These are phyloP conservation scores for Debaryomyces prosopidis DNA, from an alignment of 805 yeast genomes.

Conservation along the genomic window DNA sequence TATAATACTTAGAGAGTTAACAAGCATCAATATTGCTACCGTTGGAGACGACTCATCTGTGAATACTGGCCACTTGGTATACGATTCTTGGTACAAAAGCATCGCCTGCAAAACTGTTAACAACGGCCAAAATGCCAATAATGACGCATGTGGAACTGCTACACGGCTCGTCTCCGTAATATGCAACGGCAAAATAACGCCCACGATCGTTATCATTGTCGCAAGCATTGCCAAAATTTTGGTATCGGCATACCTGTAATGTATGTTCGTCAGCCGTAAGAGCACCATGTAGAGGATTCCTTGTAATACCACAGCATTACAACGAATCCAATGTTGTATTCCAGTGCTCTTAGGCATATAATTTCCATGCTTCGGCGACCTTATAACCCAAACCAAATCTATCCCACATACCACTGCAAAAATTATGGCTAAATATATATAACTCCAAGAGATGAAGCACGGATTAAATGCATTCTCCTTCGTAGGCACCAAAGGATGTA, in stretches of 20 bases:
- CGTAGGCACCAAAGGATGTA: conserved; percentile 22
- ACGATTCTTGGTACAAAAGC: conserved; percentile 26
- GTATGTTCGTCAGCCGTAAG: conserved; percentile 15
- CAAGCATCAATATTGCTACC: conserved; percentile 25
- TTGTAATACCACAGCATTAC: conserved; percentile 18
- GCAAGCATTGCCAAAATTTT: conserved; percentile 16
- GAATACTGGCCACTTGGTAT: conserved; percentile 20
- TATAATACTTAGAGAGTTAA: conserved; percentile 33
- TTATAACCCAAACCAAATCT: background rate
- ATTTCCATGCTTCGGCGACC: conserved; percentile 14
- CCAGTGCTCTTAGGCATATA: conserved; percentile 24
- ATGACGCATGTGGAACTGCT: conserved; percentile 19
- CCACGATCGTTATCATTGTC: conserved; percentile 8
- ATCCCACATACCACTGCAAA: conserved; percentile 4
- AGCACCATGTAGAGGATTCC: conserved; percentile 13
- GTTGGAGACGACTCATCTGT: background rate
- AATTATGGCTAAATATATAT: conserved; percentile 9
- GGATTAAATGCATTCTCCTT: conserved; percentile 37
- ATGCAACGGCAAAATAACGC: conserved; percentile 26
- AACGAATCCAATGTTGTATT: conserved; percentile 21
- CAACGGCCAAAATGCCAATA: conserved; percentile 32
- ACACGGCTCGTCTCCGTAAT: conserved; percentile 20
- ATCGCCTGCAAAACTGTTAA: conserved; percentile 15
- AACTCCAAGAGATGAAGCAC: conserved; percentile 23
- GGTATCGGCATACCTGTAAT: conserved; percentile 23